phyloP scores from a whole-genome alignment of 306 rosid genomes.

The Inga laurina region DNA sequence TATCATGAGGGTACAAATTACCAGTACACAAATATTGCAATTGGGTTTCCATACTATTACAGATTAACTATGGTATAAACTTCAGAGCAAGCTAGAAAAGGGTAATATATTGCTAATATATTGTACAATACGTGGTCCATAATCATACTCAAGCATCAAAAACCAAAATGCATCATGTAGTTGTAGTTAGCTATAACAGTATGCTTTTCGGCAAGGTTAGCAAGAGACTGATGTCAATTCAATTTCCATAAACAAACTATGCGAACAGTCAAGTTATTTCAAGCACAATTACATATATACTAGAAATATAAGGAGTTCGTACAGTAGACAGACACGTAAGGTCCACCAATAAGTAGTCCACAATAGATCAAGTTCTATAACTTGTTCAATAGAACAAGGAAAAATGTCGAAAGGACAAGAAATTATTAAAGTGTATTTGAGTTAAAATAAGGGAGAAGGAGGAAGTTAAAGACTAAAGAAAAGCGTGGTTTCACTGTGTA shows the following conservation, averaged over 20 bases:
- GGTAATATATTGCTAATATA: slow-evolving; percentile 27
- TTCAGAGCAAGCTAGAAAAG: background rate
- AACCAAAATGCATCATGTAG: slow-evolving; percentile 21
- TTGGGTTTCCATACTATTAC: background rate
- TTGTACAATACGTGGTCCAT: slow-evolving; percentile 25
- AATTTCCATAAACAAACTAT: slow-evolving; percentile 25
- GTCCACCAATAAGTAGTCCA: slow-evolving; percentile 55
- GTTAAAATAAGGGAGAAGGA: slow-evolving; percentile 12
- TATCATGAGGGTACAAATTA: background rate
- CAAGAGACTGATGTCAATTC: slow-evolving; percentile 8
- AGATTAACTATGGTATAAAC: slow-evolving; percentile 21
- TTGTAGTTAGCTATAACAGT: slow-evolving; percentile 26
- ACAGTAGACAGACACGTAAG: slow-evolving; percentile 49
- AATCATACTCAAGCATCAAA: slow-evolving; percentile 31
- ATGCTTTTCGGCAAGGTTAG: slow-evolving; percentile 20
- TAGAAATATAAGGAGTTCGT: slow-evolving; percentile 59
- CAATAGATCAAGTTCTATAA: slow-evolving; percentile 44
- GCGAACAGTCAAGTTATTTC: slow-evolving; percentile 39
- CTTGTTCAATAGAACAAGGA: slow-evolving; percentile 37
- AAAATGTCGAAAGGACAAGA: slow-evolving; percentile 23
- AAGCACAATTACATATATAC: slow-evolving; percentile 54
- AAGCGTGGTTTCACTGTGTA: too few relatives aligned
- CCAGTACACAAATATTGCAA: slow-evolving; percentile 1
- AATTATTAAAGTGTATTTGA: slow-evolving; percentile 42
- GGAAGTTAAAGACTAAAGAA: too few relatives aligned